These are phyloP conservation scores for Schizothecium vesticola DNA, from an alignment of 495 filamentous ascomycete genomes.

Conservation along the genomic window DNA sequence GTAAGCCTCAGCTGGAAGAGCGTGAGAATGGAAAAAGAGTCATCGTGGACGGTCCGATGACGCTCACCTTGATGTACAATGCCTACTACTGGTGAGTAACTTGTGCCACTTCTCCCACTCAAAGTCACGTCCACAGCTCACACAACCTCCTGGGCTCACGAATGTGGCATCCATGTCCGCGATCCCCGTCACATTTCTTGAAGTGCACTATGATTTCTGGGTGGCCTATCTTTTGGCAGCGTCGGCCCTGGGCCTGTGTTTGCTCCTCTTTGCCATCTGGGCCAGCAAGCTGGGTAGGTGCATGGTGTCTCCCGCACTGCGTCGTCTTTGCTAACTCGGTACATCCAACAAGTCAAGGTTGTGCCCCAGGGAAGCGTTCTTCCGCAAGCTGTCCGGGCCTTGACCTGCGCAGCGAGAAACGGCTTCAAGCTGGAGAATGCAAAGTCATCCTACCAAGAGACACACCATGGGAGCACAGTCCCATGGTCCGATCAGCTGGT, in stretches of 20 bases:
- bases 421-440: constrained; percentile 49
- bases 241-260: constrained; percentile 36
- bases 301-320: not conserved
- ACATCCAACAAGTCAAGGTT: constrained; percentile 32
- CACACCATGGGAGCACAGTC: constrained; percentile 23
- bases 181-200: constrained; percentile 43
- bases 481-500: constrained; percentile 39
- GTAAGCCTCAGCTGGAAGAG: constrained; percentile 25
- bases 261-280: constrained; percentile 30
- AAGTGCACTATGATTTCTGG: constrained; percentile 44
- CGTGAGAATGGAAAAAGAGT: constrained; percentile 37
- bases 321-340: constrained; percentile 16
- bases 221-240: constrained; percentile 42
- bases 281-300: constrained; percentile 21
- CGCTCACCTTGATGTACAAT: constrained; percentile 46
- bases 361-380: constrained; percentile 41
- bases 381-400: constrained; percentile 36
- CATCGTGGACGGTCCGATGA: constrained; percentile 39
- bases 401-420: constrained; percentile 36
- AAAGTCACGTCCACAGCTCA: not conserved
- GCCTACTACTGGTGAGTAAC: constrained; percentile 46
- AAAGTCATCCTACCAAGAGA: constrained; percentile 41
- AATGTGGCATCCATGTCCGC: constrained; percentile 45
- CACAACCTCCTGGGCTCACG: constrained; percentile 28
- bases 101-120: not conserved